Evolutionary conservation across 192 early-diverging fungal species (phyloP), one percentile per base, ranked within the genome.

Genomic region (Coemansia sp.): DNA sequence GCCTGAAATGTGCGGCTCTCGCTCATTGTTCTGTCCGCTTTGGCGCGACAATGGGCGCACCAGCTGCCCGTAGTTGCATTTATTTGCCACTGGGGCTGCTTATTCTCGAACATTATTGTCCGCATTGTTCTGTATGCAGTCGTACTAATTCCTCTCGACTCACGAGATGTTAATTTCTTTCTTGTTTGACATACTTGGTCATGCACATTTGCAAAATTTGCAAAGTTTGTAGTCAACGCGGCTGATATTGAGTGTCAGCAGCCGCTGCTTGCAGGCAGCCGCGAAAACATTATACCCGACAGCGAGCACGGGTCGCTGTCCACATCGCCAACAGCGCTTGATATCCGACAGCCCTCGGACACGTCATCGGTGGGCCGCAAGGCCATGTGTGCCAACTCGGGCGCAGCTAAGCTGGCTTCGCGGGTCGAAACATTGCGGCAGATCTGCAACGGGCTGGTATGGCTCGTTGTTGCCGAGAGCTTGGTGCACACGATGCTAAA

Each of bases 401-500:
- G 15, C 21, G 38, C 61, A 11, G 14, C 19, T 6, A 54, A 35
- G 38, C 62, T 55, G 8, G 22, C 4, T 5, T 41, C 41, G 53
- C 62, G 41, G 22, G 35, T 48, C 22, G 53, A 10, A 32, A 27
- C 25, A 2, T 57, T 74, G 19, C 65, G 61, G 62, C 68, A 62
- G 55, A 38, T 38, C 17, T 74, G 77, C 66, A 71, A 71, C 38
- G 57, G 62, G n/a, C 27, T 74, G 6, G 62, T 65, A 38, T 66
- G 65, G 72, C 56, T 75, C 22, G 22, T 75, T 22, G 60, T 59
- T 12, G 68, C 69, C 55, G 62, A 81, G 37, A 64, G 69, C 54
- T 59, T 81, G 62, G 56, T 81, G 15, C 78, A 81, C 39, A 60
- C 65, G 8, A 75, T 81, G 78, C 69, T 81, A 45, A 49, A 29